phyloP scores from a whole-genome alignment of 306 rosid species.

The Bauhinia variegata region DNA sequence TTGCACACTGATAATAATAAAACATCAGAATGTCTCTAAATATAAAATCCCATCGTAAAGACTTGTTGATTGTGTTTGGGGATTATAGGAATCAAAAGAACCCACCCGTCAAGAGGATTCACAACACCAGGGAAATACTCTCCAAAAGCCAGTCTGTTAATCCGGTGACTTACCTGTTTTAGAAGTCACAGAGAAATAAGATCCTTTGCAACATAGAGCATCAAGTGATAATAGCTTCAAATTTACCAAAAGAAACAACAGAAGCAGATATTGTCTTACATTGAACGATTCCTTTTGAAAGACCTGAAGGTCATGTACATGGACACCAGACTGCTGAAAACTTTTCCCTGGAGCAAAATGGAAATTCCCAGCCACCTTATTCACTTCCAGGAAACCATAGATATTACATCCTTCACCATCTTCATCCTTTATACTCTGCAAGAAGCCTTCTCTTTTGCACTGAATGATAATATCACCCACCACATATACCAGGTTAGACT shows the following conservation, averaged over 20 bases:
- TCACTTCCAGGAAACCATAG: constrained; percentile 93
- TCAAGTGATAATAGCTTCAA: not conserved
- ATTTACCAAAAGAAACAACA: constrained; percentile 11
- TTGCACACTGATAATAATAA: constrained; percentile 64
- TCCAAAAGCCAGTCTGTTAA: constrained; percentile 84
- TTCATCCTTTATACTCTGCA: constrained; percentile 93
- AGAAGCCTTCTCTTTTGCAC: constrained; percentile 99
- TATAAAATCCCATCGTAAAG: constrained; percentile 23
- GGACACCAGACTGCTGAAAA: constrained; percentile 93
- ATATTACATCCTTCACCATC: constrained; percentile 97
- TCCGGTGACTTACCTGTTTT: constrained; percentile 82
- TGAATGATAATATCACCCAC: constrained; percentile 41
- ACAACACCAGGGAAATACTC: constrained; percentile 91
- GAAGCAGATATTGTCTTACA: constrained; percentile 58
- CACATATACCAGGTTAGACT: constrained; percentile 17
- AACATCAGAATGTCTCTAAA: constrained; percentile 27
- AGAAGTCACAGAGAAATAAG: constrained; percentile 27
- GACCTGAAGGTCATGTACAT: constrained; percentile 83
- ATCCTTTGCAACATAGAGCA: constrained; percentile 29
- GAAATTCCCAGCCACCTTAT: constrained; percentile 97
- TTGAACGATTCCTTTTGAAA: constrained; percentile 96
- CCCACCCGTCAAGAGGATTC: constrained; percentile 90
- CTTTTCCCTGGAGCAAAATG: constrained; percentile 99
- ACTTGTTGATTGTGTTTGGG: constrained; percentile 24
- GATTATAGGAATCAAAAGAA: constrained; percentile 32